Base-by-base conservation (phyloP, 2,329 filamentous ascomycete genomes). In the Penicillium sumatraense region DNA sequence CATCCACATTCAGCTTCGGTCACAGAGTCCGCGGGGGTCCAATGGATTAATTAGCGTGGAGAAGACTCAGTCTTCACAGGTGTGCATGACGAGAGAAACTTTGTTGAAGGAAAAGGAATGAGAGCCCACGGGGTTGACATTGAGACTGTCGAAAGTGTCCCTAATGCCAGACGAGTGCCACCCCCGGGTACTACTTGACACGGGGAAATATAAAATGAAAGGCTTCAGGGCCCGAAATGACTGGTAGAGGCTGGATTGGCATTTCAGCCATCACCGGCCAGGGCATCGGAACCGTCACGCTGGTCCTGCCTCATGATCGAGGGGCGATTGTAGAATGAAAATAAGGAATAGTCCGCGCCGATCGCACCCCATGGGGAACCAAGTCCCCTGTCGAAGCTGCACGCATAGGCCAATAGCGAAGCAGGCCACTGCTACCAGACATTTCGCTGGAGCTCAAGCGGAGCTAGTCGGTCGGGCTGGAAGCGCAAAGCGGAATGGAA, bases 271-370 rank as follows among this genome's bases (percentile, higher is more conserved):
- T 56, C 36, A 29, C 29, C 40, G 33, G 46, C 33, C 27, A 44
- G 52, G 27, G 11, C 29, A 31, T 31, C 26, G 4, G n/a, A n/a
- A n/a, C 44, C 51, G 56, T 63, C 62, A 62, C 53, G 53, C 56
- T 38, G 44, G 45, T 3, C 41, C 48, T 55, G 53, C 51, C 60
- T 60, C 62, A 61, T 65, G 63, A 64, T 62, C 58, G 54, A 29
- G 49, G 51, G 49, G 45, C 26, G 33, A 53, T 16, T n/a, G 38
- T 45, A 47, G 52, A 54, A 55, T 54, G 57, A 40, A 24, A 56
- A 54, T 53, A 33, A 42, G 51, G 40, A 53, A 60, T 53, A 41
- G 46, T 47, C 29, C n/a, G 50, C 50, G 63, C 59, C 49, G 63
- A 66, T 65, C 63, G 51, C 51, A 49, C 50, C 57, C 57, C 51